These are phyloP conservation scores for Candida albicans DNA, from an alignment of 1,139 yeast genomes.

Conservation along the genomic window DNA sequence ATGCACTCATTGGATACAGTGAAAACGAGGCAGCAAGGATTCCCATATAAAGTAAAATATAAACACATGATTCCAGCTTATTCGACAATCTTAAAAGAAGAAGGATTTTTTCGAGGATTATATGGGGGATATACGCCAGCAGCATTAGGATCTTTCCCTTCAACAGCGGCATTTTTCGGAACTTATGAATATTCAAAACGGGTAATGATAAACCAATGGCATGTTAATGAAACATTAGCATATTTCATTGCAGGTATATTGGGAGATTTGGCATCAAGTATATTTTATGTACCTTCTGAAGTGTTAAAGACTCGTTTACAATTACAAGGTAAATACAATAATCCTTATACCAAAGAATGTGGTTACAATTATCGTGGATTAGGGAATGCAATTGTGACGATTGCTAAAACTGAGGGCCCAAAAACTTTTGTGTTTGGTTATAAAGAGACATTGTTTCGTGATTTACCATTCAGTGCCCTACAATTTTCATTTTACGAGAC, in stretches of 20 bases:
- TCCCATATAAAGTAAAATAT: slow-evolving; percentile 68
- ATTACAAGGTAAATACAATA: slow-evolving; percentile 84
- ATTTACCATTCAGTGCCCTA: slow-evolving; percentile 90
- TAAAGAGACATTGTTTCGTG: slow-evolving; percentile 88
- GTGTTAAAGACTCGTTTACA: slow-evolving; percentile 93
- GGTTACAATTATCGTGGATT: slow-evolving; percentile 85
- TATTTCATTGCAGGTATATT: slow-evolving; percentile 84
- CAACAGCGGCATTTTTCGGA: slow-evolving; percentile 89
- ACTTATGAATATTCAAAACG: slow-evolving; percentile 85
- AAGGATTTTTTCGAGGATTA: slow-evolving; percentile 81
- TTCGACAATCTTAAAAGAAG: slow-evolving; percentile 68
- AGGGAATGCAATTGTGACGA: slow-evolving; percentile 65
- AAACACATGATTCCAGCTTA: slow-evolving; percentile 69
- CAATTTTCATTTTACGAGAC: slow-evolving; percentile 95
- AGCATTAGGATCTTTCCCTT: slow-evolving; percentile 86
- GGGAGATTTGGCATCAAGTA: slow-evolving; percentile 87
- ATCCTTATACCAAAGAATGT: slow-evolving; percentile 66
- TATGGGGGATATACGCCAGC: slow-evolving; percentile 95
- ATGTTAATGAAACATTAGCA: slow-evolving; percentile 75
- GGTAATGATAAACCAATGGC: slow-evolving; percentile 58
- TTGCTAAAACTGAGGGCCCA: slow-evolving; percentile 68
- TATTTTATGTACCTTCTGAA: slow-evolving; percentile 96
- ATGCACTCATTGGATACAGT: slow-evolving; percentile 98
- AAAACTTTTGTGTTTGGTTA: slow-evolving; percentile 84
- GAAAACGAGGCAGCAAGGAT: slow-evolving; percentile 95